These are phyloP conservation scores for Suillus hirtellus DNA, from an alignment of 768 basidiomycete species.

Conservation along the genomic window DNA sequence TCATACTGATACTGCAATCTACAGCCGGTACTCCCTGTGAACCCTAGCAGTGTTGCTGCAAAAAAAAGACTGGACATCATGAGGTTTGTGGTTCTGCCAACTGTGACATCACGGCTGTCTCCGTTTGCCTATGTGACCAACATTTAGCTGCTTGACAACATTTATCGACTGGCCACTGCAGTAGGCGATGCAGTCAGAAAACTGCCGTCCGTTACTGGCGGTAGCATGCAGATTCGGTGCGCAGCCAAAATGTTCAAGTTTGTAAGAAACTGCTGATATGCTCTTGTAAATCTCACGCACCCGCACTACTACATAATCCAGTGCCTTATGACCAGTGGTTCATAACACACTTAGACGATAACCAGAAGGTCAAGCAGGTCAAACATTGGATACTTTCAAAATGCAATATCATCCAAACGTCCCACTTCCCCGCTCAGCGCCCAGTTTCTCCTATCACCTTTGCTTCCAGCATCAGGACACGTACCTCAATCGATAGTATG, in stretches of 20 bases:
- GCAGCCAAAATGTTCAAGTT: slow-evolving; percentile 22
- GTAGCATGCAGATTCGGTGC: slow-evolving; percentile 60
- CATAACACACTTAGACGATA: slow-evolving; percentile 62
- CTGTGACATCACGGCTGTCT: slow-evolving; percentile 5
- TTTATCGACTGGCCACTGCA: background rate
- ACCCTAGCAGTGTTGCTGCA: background rate
- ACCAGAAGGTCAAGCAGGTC: slow-evolving; percentile 60
- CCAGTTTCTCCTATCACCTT: slow-evolving; percentile 72
- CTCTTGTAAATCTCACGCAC: slow-evolving; percentile 6
- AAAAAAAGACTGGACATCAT: background rate
- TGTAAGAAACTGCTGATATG: background rate
- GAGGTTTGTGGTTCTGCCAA: background rate
- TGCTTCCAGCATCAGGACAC: slow-evolving; percentile 35
- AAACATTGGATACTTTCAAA: slow-evolving; percentile 65
- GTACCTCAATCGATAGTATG: slow-evolving; percentile 25
- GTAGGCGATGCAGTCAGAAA: slow-evolving; percentile 14
- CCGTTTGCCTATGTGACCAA: slow-evolving; percentile 3
- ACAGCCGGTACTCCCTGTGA: background rate
- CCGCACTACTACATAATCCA: slow-evolving; percentile 22
- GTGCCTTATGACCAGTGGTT: slow-evolving; percentile 80
- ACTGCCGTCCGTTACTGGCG: slow-evolving; percentile 33
- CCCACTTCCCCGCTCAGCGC: slow-evolving; percentile 33
- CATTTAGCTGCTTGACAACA: background rate
- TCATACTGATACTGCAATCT: background rate
- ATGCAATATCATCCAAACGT: slow-evolving; percentile 43